These are phyloP conservation scores for Ceratobasidium sp. DNA, from an alignment of 1,284 basidiomycete genomes.

Conservation along the genomic window DNA sequence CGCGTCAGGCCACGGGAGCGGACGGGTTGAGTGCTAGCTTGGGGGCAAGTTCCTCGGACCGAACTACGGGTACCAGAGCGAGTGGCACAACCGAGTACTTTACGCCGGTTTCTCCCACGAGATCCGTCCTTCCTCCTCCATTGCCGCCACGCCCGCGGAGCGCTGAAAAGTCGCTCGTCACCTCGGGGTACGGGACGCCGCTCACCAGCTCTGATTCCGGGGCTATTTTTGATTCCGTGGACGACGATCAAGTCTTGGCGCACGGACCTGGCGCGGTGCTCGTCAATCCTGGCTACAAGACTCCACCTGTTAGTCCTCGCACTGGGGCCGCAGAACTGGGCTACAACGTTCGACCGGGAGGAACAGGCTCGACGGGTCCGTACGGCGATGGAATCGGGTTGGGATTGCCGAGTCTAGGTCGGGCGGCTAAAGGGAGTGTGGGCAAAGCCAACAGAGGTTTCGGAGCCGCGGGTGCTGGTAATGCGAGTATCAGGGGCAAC, in stretches of 20 bases:
- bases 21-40: background rate
- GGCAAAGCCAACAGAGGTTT: slow-evolving; percentile 5
- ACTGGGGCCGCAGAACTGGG: slow-evolving; percentile 29
- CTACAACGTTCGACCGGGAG: slow-evolving; percentile 16
- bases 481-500: background rate
- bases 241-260: too few species aligned
- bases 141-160: slow-evolving; percentile 27
- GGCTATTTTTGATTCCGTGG: background rate
- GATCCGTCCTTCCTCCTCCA: slow-evolving; percentile 21
- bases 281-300: background rate
- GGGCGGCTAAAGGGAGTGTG: slow-evolving; percentile 22
- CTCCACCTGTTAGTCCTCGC: slow-evolving; percentile 30
- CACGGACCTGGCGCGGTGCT: background rate
- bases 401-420: slow-evolving; percentile 32
- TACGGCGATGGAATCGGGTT: slow-evolving; percentile 39
- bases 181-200: background rate
- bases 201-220: background rate
- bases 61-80: background rate
- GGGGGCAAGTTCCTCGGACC: background rate
- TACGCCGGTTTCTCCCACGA: slow-evolving; percentile 27
- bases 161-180: background rate
- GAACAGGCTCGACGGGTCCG: slow-evolving; percentile 6
- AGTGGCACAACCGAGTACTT: slow-evolving; percentile 29
- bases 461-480: background rate
- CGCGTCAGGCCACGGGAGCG: background rate